Percentiles rank a stretch among this genome's conserved stretches.
Conservation (phyloP, 2,329 filamentous ascomycete genomes). For the Colletotrichum coccodes region DNA sequence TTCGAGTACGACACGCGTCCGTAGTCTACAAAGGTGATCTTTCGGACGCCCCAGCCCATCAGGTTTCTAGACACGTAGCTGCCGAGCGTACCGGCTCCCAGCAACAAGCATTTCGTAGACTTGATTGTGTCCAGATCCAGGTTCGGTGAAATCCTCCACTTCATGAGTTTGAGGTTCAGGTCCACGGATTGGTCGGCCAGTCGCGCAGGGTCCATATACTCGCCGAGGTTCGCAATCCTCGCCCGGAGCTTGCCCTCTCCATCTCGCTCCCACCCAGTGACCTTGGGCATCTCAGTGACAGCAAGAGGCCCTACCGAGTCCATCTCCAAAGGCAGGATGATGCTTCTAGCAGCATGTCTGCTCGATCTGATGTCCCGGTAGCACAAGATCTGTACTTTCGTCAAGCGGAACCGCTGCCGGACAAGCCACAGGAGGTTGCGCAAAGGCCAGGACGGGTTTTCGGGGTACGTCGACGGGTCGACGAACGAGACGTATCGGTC, state of each 20-base stretch:
- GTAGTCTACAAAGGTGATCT: slow-evolving; percentile 96
- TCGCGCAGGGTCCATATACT: slow-evolving; percentile 91
- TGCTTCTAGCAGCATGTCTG: slow-evolving; percentile 83
- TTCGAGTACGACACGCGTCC: slow-evolving; percentile 95
- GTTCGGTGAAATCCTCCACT: slow-evolving; percentile 93
- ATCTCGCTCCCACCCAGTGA: slow-evolving; percentile 95
- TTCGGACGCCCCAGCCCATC: slow-evolving; percentile 94
- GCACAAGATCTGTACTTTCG: slow-evolving; percentile 84
- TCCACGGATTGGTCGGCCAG: slow-evolving; percentile 95
- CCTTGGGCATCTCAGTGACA: slow-evolving; percentile 77
- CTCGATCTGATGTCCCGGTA: slow-evolving; percentile 86
- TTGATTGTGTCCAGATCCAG: slow-evolving; percentile 91
- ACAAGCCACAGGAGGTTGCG: slow-evolving; percentile 89
- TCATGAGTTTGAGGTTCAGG: slow-evolving; percentile 97
- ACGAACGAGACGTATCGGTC: slow-evolving; percentile 89
- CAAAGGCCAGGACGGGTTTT: slow-evolving; percentile 92
- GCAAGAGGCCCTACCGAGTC: slow-evolving; percentile 56
- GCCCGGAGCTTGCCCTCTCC: slow-evolving; percentile 80
- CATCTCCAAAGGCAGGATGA: slow-evolving; percentile 76
- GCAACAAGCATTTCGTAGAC: slow-evolving; percentile 85
- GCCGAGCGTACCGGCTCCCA: slow-evolving; percentile 92
- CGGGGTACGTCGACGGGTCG: slow-evolving; percentile 89
- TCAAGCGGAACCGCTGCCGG: slow-evolving; percentile 81
- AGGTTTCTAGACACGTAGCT: slow-evolving; percentile 93
- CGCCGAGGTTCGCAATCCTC: slow-evolving; percentile 83